Evolutionary conservation across 257 asterid genomes (phyloP).

Genomic region (Misopates orontium): DNA sequence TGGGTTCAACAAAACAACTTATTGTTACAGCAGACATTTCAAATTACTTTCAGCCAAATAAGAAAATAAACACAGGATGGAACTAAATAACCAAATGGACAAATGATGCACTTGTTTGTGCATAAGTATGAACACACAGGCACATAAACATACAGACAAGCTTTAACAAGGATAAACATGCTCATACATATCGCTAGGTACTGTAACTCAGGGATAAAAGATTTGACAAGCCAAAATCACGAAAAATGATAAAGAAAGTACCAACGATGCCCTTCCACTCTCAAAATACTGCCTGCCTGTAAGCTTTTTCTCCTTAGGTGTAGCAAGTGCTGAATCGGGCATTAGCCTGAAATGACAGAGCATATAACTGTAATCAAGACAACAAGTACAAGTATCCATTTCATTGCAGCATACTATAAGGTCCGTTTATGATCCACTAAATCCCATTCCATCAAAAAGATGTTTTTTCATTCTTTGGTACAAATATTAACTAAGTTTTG

Average conservation of each 20-base stretch:
- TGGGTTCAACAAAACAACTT: not conserved
- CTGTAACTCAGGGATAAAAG: not conserved
- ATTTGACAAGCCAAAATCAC: constrained; percentile 12
- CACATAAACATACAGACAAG: not conserved
- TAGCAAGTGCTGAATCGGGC: constrained; percentile 94
- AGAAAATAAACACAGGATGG: not conserved
- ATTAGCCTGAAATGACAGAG: constrained; percentile 58
- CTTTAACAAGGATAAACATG: not conserved
- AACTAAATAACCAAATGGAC: not conserved
- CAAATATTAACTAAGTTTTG: not conserved
- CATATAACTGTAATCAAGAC: constrained; percentile 9
- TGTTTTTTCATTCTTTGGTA: constrained; percentile 6
- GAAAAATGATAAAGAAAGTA: constrained; percentile 32
- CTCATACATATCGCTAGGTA: not conserved
- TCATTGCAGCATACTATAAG: not conserved
- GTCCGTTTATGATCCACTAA: constrained; percentile 18
- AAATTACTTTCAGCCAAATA: too few species aligned
- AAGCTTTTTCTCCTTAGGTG: constrained; percentile 84
- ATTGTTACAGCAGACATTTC: not conserved
- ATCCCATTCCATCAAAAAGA: constrained; percentile 10
- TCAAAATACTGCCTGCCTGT: constrained; percentile 96
- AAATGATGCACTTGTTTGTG: not conserved
- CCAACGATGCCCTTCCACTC: constrained; percentile 73
- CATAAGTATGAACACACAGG: not conserved
- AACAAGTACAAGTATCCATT: not conserved